Evolutionary conservation across 768 basidiomycete genomes (phyloP).

Genomic region (Erythrobasidium yunnanense): DNA sequence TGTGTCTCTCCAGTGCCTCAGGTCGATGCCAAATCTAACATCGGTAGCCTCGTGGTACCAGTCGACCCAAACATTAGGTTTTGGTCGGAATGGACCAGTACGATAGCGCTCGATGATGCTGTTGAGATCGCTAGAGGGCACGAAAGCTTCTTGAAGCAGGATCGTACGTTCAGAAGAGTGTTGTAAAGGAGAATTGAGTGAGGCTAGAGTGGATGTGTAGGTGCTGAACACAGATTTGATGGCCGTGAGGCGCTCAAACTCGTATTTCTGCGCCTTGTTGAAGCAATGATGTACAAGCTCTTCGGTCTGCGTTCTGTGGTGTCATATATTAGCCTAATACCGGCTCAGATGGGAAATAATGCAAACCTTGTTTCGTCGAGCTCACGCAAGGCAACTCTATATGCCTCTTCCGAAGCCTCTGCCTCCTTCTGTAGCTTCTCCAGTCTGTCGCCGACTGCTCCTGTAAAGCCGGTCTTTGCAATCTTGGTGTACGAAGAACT

Average conservation of each 20-base stretch:
- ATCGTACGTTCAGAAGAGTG: constrained; percentile 5
- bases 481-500: not conserved
- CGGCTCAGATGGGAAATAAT: not conserved
- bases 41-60: constrained; percentile 21
- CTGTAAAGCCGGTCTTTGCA: not conserved
- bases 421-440: constrained; percentile 25
- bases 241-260: constrained; percentile 11
- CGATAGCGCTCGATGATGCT: constrained; percentile 29
- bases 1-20: constrained; percentile 19
- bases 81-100: constrained; percentile 23
- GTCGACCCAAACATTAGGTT: constrained; percentile 19
- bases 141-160: constrained; percentile 23
- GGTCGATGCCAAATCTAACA: constrained; percentile 24
- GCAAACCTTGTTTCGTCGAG: constrained; percentile 11
- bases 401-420: constrained; percentile 10
- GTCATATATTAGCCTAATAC: not conserved
- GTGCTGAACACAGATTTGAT: constrained; percentile 22
- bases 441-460: not conserved
- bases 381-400: constrained; percentile 14
- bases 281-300: constrained; percentile 15
- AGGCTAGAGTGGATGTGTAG: constrained; percentile 5
- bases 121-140: constrained; percentile 24
- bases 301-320: constrained; percentile 8
- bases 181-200: not conserved
- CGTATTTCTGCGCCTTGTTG: not conserved